Base-by-base conservation (phyloP, 2,329 filamentous ascomycete genomes). In the Plectosphaerella plurivora region DNA sequence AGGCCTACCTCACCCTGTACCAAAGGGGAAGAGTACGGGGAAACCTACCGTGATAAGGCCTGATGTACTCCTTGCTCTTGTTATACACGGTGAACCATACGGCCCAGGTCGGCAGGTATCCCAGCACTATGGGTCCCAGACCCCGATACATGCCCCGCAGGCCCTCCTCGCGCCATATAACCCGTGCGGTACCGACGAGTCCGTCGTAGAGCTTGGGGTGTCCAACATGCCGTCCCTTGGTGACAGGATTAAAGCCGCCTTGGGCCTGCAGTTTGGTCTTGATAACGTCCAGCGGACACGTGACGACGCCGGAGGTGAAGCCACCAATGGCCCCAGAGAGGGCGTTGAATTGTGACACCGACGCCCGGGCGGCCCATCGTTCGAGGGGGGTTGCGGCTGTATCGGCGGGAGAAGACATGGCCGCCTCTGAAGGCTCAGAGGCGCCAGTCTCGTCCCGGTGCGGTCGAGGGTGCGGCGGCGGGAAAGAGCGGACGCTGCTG, bases 11-110 rank as follows among this genome's bases (percentile, higher is more conserved):
- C n/a, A n/a, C n/a, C n/a, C 22, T 46, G 45, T n/a, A 6, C 15
- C 16, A 18, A 46, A 15, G 14, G 6, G 25, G 44, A 24, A 22
- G 12, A 10, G 20, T 28, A 8, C 16, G 46, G 25, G 3, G 4
- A 18, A 44, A 50, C 48, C n/a, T 73, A 88, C 86, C 81, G 63
- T 87, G 81, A 57, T 85, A 75, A 50, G 86, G 76, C 59, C 82
- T 82, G 67, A 92, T 81, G 62, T 82, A 86, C 49, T 82, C 82
- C 68, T 95, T 94, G 64, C 89, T 89, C 66, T 87, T 87, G 69
- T 97, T 94, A 71, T 99, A 99, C 37, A 97, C 89, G 20, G 91
- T 95, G 71, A 99, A 90, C 79, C 95, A 99, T 50, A 99, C 93
- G 22, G 93, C 94, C 94, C 94, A 99, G 0, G 94, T 99, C 5